phyloP scores from a whole-genome alignment of 768 basidiomycete species.

The Russula vinacea region DNA sequence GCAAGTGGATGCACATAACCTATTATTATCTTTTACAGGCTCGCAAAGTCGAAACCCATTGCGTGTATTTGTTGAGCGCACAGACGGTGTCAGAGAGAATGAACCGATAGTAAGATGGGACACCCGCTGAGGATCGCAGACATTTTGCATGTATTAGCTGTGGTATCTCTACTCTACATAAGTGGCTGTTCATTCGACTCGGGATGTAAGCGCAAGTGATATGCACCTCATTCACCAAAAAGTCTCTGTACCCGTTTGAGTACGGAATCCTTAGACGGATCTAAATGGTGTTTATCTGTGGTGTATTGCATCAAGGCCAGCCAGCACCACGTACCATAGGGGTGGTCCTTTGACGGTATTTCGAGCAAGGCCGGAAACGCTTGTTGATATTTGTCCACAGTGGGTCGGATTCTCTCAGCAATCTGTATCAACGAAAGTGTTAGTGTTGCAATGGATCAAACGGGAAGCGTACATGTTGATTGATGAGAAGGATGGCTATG shows the following conservation, averaged over 20 bases:
- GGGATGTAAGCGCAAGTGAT: not conserved
- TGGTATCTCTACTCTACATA: constrained; percentile 20
- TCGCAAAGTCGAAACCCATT: constrained; percentile 59
- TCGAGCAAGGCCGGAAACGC: constrained; percentile 96
- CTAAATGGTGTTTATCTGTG: constrained; percentile 43
- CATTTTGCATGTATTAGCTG: constrained; percentile 32
- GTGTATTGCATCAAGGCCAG: constrained; percentile 13
- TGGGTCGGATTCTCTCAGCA: constrained; percentile 94
- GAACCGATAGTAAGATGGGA: constrained; percentile 71
- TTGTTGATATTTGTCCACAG: constrained; percentile 92
- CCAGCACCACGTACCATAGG: constrained; percentile 71
- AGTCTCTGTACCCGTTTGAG: constrained; percentile 96
- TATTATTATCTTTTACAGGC: constrained; percentile 39
- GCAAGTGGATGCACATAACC: constrained; percentile 35
- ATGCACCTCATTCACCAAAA: constrained; percentile 69
- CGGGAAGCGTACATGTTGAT: constrained; percentile 79
- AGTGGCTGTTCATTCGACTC: not conserved
- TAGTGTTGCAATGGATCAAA: constrained; percentile 4
- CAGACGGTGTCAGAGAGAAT: constrained; percentile 62
- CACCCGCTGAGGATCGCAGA: constrained; percentile 23
- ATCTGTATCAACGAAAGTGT: constrained; percentile 52
- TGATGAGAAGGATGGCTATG: constrained; percentile 94
- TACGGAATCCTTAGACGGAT: constrained; percentile 93
- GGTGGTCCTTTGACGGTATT: constrained; percentile 98
- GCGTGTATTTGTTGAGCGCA: constrained; percentile 68